These are phyloP conservation scores for Hygrocybe punicea DNA, from an alignment of 768 basidiomycete genomes.

Conservation along the genomic window DNA sequence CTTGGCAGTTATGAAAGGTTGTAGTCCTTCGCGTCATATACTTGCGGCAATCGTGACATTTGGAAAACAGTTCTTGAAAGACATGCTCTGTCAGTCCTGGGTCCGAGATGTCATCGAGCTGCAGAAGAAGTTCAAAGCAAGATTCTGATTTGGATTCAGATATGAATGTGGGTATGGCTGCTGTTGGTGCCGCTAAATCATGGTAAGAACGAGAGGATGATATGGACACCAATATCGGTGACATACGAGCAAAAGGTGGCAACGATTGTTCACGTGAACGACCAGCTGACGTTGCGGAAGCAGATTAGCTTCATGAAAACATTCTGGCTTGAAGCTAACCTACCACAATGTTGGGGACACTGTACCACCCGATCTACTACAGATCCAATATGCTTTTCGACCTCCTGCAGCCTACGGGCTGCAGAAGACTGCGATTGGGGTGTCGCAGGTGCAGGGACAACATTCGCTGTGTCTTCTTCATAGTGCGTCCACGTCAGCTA, in stretches of 20 bases:
- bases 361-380: background rate
- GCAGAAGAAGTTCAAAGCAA: background rate
- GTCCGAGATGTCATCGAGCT: background rate
- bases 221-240: background rate
- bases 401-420: background rate
- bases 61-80: background rate
- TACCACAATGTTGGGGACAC: background rate
- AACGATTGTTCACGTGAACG: background rate
- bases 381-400: background rate
- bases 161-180: background rate
- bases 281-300: too few relatives aligned
- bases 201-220: background rate
- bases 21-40: background rate
- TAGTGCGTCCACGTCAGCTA: background rate
- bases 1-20: background rate
- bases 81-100: background rate
- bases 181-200: background rate
- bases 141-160: background rate
- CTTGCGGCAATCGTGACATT: background rate
- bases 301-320: background rate
- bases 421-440: background rate
- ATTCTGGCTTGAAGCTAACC: background rate
- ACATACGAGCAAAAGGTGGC: background rate
- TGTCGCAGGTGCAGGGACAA: background rate
- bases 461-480: background rate